A percentile compares a stretch with the other conserved stretches of the same genome.
Conservation (phyloP, 345 rosid species). For the Melaleuca quinquenervia region DNA sequence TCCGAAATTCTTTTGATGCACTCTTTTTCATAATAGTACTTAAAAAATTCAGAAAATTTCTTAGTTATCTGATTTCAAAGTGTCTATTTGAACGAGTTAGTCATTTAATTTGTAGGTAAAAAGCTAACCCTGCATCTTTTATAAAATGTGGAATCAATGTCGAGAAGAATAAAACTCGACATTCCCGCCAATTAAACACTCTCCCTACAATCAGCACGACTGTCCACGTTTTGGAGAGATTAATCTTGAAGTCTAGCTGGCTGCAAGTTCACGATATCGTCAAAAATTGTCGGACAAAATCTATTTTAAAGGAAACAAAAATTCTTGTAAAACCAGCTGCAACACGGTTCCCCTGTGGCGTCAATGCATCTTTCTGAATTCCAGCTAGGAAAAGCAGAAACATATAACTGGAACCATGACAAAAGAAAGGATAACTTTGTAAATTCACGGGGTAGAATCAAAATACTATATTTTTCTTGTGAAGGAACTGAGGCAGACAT, state of each 20-base stretch:
- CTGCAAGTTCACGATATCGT: not conserved
- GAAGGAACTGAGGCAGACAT: slow-evolving; percentile 26
- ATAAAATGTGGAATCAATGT: not conserved
- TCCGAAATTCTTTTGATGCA: not conserved
- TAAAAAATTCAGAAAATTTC: too few relatives aligned
- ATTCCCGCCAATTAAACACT: not conserved
- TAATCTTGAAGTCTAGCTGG: not conserved
- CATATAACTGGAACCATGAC: not conserved
- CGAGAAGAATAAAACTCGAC: not conserved
- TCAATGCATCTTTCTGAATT: not conserved
- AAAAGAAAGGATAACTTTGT: slow-evolving; percentile 22
- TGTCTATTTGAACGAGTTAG: too few relatives aligned
- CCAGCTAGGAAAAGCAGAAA: not conserved
- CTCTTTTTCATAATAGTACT: not conserved
- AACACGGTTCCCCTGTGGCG: not conserved
- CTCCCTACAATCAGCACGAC: not conserved
- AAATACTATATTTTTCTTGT: slow-evolving; percentile 5
- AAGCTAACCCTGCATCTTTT: too few relatives aligned
- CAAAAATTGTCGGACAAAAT: not conserved
- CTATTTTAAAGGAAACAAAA: not conserved
- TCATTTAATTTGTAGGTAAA: too few relatives aligned
- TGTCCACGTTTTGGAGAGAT: not conserved
- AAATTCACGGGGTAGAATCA: slow-evolving; percentile 4
- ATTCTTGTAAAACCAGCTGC: not conserved
- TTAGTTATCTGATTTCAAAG: too few relatives aligned